These are phyloP conservation scores for Glaciozyma martinii DNA, from an alignment of 768 basidiomycete species.

Conservation along the genomic window DNA sequence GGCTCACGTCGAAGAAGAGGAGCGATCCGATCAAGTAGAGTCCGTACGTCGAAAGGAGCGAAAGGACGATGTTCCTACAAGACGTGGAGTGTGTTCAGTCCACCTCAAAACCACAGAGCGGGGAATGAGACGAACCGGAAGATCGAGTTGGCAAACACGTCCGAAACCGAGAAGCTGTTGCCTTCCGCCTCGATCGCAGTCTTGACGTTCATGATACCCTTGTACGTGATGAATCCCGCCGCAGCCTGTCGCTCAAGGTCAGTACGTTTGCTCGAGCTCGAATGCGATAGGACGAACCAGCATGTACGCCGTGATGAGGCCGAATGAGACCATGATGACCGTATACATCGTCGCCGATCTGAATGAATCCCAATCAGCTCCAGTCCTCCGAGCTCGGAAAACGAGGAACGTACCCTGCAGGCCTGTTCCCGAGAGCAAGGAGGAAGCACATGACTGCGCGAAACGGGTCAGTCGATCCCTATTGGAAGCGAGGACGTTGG, in stretches of 20 bases:
- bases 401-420: conserved; percentile 44
- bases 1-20: conserved; percentile 60
- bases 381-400: not conserved
- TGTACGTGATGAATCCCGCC: conserved; percentile 72
- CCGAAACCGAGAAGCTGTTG: conserved; percentile 45
- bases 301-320: conserved; percentile 91
- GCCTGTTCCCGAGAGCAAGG: conserved; percentile 37
- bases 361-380: not conserved
- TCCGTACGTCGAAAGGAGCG: conserved; percentile 76
- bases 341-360: conserved; percentile 74
- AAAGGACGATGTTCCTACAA: conserved; percentile 78
- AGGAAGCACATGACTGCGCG: conserved; percentile 15
- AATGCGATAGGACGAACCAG: conserved; percentile 49
- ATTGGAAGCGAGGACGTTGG: conserved; percentile 35
- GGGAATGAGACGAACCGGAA: conserved; percentile 11
- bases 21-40: conserved; percentile 75
- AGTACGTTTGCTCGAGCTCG: not conserved
- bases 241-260: conserved; percentile 48
- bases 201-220: conserved; percentile 60
- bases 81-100: conserved; percentile 11
- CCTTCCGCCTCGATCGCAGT: conserved; percentile 44
- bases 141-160: conserved; percentile 65
- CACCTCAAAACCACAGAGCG: not conserved
- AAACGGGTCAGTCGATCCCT: not conserved
- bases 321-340: conserved; percentile 75